Conservation (phyloP, 2,329 filamentous ascomycete species). For the Scytalidium lignicola region DNA sequence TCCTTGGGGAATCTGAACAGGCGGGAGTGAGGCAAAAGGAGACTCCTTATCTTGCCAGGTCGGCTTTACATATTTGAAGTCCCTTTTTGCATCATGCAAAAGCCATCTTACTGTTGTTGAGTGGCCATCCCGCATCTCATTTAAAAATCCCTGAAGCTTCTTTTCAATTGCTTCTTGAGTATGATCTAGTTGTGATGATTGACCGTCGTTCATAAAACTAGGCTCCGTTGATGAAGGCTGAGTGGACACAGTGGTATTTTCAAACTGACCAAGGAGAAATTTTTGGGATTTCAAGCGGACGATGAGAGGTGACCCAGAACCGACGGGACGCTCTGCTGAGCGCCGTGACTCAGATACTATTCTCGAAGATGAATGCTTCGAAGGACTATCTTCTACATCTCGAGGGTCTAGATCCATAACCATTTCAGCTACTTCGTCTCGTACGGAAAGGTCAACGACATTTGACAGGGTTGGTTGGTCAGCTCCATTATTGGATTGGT, state of each 20-base stretch:
- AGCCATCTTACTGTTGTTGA: slow-evolving; percentile 10
- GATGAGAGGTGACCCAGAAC: slow-evolving; percentile 2
- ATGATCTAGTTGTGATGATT: neutral
- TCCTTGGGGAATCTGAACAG: slow-evolving; percentile 4
- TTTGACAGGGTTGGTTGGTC: neutral
- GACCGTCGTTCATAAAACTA: neutral
- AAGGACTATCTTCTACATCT: neutral
- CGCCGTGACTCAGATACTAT: neutral
- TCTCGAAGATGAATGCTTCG: neutral
- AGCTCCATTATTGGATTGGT: neutral
- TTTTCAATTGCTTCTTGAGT: slow-evolving; percentile 1
- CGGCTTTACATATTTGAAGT: neutral
- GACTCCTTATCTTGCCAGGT: slow-evolving; percentile 9
- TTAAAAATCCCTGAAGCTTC: slow-evolving; percentile 8
- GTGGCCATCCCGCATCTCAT: slow-evolving; percentile 13
- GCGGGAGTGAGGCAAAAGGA: slow-evolving; percentile 16
- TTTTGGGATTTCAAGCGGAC: slow-evolving; percentile 1
- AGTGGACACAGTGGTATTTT: neutral
- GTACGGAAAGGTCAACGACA: too few relatives aligned
- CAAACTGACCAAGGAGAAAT: neutral
- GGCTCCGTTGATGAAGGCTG: neutral
- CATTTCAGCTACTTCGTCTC: neutral
- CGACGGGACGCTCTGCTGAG: slow-evolving; percentile 1
- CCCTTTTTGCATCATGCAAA: slow-evolving; percentile 10
- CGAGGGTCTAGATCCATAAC: neutral